phyloP scores from a whole-genome alignment of 1,284 basidiomycete genomes.

The Meira miltonrushii region DNA sequence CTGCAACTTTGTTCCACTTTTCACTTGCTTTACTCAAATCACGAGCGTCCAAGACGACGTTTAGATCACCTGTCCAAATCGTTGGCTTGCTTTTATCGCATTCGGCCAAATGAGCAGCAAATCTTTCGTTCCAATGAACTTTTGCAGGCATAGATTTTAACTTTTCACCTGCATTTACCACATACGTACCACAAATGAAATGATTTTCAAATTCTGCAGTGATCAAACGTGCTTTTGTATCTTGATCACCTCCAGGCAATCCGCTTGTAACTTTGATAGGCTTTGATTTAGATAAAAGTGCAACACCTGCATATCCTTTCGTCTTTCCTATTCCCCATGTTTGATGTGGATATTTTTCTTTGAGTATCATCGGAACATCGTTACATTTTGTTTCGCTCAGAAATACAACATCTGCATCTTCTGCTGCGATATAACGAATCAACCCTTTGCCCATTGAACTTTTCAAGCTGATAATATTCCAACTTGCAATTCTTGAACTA shows the following conservation, averaged over 20 bases:
- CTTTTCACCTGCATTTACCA: conserved; percentile 74
- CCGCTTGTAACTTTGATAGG: conserved; percentile 56
- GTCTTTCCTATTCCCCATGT: conserved; percentile 49
- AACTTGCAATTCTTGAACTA: conserved; percentile 29
- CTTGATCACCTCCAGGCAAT: neutral
- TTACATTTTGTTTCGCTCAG: conserved; percentile 48
- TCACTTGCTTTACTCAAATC: conserved; percentile 54
- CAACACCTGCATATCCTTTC: conserved; percentile 64
- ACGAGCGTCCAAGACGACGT: conserved; percentile 62
- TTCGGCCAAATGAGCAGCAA: conserved; percentile 64
- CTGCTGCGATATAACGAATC: conserved; percentile 44
- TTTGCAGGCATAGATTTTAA: conserved; percentile 59
- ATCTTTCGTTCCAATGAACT: conserved; percentile 35
- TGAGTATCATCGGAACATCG: conserved; percentile 37
- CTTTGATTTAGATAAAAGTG: conserved; percentile 71
- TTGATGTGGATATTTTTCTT: conserved; percentile 37
- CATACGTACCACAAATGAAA: conserved; percentile 75
- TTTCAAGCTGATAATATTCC: conserved; percentile 49
- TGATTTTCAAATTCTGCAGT: conserved; percentile 71
- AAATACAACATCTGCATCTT: conserved; percentile 45
- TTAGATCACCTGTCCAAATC: conserved; percentile 83
- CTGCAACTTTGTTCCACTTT: conserved; percentile 55
- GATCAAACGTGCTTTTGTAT: conserved; percentile 51
- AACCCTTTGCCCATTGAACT: conserved; percentile 42
- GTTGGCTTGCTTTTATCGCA: conserved; percentile 74